Conservation (phyloP, 2,329 filamentous ascomycete species). For the Trichoderma hamatum region DNA sequence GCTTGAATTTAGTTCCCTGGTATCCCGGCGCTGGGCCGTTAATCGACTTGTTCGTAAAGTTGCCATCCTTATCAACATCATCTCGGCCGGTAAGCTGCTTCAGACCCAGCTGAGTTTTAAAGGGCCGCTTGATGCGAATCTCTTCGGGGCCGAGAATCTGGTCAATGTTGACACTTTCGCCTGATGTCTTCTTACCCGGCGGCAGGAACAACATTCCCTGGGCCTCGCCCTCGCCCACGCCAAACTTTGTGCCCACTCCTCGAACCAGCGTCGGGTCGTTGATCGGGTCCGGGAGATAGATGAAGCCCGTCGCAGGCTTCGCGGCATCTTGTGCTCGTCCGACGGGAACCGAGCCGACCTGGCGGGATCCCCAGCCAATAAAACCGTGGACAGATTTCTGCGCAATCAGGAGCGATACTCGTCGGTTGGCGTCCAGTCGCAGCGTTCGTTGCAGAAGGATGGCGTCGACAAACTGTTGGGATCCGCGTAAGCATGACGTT, state of each 20-base stretch:
- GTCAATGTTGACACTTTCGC: slow-evolving; percentile 80
- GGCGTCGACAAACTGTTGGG: slow-evolving; percentile 85
- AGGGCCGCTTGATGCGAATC: slow-evolving; percentile 82
- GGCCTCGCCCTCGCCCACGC: slow-evolving; percentile 67
- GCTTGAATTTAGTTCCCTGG: slow-evolving; percentile 79
- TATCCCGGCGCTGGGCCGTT: slow-evolving; percentile 64
- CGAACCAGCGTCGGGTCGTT: slow-evolving; percentile 81
- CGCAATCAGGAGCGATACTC: slow-evolving; percentile 89
- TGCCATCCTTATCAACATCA: slow-evolving; percentile 69
- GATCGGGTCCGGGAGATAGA: slow-evolving; percentile 88
- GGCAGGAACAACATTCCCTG: slow-evolving; percentile 88
- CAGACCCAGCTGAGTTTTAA: slow-evolving; percentile 75
- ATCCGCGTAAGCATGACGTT: neutral
- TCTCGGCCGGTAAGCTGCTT: slow-evolving; percentile 80
- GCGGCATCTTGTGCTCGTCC: slow-evolving; percentile 88
- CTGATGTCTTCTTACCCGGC: slow-evolving; percentile 73
- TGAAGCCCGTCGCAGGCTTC: slow-evolving; percentile 74
- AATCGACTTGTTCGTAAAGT: slow-evolving; percentile 58
- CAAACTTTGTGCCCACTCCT: slow-evolving; percentile 80
- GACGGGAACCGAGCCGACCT: slow-evolving; percentile 90
- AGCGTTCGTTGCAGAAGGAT: slow-evolving; percentile 91
- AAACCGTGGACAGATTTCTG: slow-evolving; percentile 95
- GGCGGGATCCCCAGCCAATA: slow-evolving; percentile 82
- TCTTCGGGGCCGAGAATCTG: slow-evolving; percentile 81
- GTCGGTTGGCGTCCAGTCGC: slow-evolving; percentile 81